Percentiles rank a stretch among this genome's conserved stretches.
Evolutionary conservation across 805 yeast species (phyloP).

Genomic region (Allodekkera sacchari): DNA sequence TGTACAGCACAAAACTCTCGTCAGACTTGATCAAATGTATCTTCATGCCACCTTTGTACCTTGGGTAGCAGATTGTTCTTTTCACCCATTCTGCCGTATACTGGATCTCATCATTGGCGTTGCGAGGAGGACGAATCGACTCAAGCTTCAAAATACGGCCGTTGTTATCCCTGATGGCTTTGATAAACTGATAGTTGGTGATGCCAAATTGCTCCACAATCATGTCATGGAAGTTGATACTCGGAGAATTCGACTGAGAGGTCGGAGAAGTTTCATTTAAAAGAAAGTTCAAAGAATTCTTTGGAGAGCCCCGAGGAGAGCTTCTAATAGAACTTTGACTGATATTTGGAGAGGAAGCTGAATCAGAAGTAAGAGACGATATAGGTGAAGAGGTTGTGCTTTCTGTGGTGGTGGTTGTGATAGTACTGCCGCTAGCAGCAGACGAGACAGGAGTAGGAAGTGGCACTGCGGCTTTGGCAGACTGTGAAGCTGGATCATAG

Average conservation of each 20-base stretch:
- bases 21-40: slow-evolving; percentile 21
- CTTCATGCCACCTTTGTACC: slow-evolving; percentile 38
- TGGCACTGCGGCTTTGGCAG: no score
- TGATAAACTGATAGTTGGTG: slow-evolving; percentile 25
- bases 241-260: no score
- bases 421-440: no score
- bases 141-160: slow-evolving; percentile 33
- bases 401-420: no score
- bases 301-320: no score
- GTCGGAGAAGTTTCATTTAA: no score
- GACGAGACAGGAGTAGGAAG: no score
- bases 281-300: no score
- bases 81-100: slow-evolving; percentile 30
- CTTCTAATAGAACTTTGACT: no score
- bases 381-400: no score
- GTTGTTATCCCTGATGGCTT: slow-evolving; percentile 29
- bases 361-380: no score
- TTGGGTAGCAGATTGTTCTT: slow-evolving; percentile 31
- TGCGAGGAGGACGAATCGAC: slow-evolving; percentile 15
- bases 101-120: slow-evolving; percentile 6
- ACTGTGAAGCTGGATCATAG: slow-evolving; percentile 6
- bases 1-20: slow-evolving; percentile 19
- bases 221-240: slow-evolving; percentile 13
- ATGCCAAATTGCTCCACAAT: slow-evolving; percentile 10
- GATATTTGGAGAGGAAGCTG: no score